Evolutionary conservation across 192 early-diverging fungal genomes (phyloP), one percentile per base, ranked within the genome.

Genomic region (Coemansia asiatica): DNA sequence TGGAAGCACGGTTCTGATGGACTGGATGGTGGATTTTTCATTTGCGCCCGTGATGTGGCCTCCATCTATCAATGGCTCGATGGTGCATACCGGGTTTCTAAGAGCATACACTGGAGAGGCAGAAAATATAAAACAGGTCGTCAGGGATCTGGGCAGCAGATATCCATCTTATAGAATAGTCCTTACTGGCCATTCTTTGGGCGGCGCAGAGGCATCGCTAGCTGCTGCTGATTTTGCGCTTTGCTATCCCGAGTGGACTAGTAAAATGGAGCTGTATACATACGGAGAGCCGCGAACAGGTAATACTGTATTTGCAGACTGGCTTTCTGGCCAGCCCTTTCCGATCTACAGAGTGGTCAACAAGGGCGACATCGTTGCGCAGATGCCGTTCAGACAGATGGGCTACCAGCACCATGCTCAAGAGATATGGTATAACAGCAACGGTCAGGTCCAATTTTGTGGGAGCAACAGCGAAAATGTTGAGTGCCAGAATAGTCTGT

Each of bases 121-220:
- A 5, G 23, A 25, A 58, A 69, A 73, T 1, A 69, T 81, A 15
- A 67, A 60, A 12, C 19, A 46, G 2, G 46, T 15, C 15, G 55
- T 81, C 9, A 57, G 29, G 13, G 53, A 23, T 13, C 64, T 82
- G 23, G 66, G 61, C 7, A 29, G 58, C 9, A 25, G 36, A 25
- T 65, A 75, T 28, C 81, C 81, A 9, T 47, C 67, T 9, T 72
- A 83, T 48, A 71, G 60, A 47, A 44, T 83, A 12, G 72, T 83
- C 23, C 74, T 83, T 35, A 79, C 81, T 3, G 81, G 81, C 0
- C 81, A 83, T 40, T 83, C 81, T 21, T 71, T 83, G 2, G 81
- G 81, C 21, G 81, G 81, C 12, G 81, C 81, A 25, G 66, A 75
- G 56, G 50, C 81, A 10, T 69, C 64, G 15, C 48, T 83, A 48